A percentile compares a stretch with the other conserved stretches of the same genome.
Conservation (phyloP, 345 rosid genomes). For the Eutrema japonicum region DNA sequence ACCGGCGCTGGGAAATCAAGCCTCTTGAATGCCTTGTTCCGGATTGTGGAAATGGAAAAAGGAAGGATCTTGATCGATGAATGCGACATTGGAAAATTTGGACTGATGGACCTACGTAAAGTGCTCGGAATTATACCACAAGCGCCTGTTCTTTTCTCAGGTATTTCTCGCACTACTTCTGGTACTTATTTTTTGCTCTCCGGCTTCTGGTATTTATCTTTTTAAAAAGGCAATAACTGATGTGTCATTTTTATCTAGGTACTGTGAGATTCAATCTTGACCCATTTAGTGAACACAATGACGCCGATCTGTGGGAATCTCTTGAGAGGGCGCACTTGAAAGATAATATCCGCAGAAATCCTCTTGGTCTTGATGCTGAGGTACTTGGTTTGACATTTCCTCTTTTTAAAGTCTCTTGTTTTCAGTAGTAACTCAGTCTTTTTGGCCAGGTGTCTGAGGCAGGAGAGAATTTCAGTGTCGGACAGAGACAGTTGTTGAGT, state of each 20-base stretch:
- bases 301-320: slow-evolving; percentile 98
- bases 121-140: slow-evolving; percentile 98
- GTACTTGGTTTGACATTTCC: slow-evolving; percentile 46
- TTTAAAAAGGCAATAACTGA: slow-evolving; percentile 1
- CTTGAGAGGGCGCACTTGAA: slow-evolving; percentile 95
- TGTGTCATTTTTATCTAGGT: slow-evolving; percentile 52
- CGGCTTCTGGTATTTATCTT: neutral
- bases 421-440: slow-evolving; percentile 21
- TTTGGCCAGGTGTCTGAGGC: slow-evolving; percentile 80
- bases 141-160: slow-evolving; percentile 98
- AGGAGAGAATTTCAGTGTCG: slow-evolving; percentile 98
- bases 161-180: slow-evolving; percentile 44
- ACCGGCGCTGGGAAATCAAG: slow-evolving; percentile 99
- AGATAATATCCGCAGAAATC: slow-evolving; percentile 83
- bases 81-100: slow-evolving; percentile 75
- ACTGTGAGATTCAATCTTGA: slow-evolving; percentile 96
- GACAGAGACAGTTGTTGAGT: slow-evolving; percentile 95
- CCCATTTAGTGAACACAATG: slow-evolving; percentile 95
- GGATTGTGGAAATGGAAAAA: slow-evolving; percentile 91
- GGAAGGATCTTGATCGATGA: slow-evolving; percentile 93
- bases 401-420: slow-evolving; percentile 4
- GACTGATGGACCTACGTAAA: slow-evolving; percentile 88
- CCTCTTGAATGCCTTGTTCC: slow-evolving; percentile 90
- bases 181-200: neutral
- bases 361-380: slow-evolving; percentile 91